Conservation (phyloP, 352 stramenopile genomes). For the Phytophthora colocasiae region DNA sequence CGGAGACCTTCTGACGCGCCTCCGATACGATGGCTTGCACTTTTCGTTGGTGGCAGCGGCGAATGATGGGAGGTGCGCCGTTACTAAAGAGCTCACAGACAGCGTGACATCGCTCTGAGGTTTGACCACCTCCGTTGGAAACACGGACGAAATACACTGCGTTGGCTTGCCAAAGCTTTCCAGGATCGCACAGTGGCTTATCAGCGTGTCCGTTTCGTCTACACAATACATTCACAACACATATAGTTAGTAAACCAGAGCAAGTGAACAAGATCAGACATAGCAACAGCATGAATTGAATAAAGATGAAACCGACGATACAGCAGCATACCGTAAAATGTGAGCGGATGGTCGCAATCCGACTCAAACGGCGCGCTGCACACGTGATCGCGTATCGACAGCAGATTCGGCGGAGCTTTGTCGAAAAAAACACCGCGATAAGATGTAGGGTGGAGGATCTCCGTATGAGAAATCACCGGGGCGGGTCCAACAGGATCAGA, state of each 20-base stretch:
- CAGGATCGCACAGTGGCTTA: slow-evolving; percentile 37
- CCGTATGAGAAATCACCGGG: not conserved
- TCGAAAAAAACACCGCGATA: slow-evolving; percentile 37
- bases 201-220: slow-evolving; percentile 41
- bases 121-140: slow-evolving; percentile 22
- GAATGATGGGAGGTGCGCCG: slow-evolving; percentile 36
- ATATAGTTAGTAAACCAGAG: slow-evolving; percentile 6
- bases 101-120: slow-evolving; percentile 38
- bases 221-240: slow-evolving; percentile 12
- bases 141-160: slow-evolving; percentile 43
- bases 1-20: slow-evolving; percentile 30
- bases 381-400: slow-evolving; percentile 3
- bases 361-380: slow-evolving; percentile 25
- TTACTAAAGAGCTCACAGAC: slow-evolving; percentile 36
- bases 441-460: slow-evolving; percentile 38
- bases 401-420: slow-evolving; percentile 30
- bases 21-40: slow-evolving; percentile 39
- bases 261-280: not conserved
- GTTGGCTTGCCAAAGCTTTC: slow-evolving; percentile 45
- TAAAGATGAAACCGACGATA: not conserved
- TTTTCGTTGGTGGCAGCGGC: slow-evolving; percentile 36
- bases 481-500: not conserved
- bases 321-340: slow-evolving; percentile 42
- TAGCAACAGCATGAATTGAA: not conserved
- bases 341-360: slow-evolving; percentile 32